Evolutionary conservation across 2,329 filamentous ascomycete genomes (phyloP), one percentile per base, ranked within the genome.

Genomic region (Aspergillus felis): DNA sequence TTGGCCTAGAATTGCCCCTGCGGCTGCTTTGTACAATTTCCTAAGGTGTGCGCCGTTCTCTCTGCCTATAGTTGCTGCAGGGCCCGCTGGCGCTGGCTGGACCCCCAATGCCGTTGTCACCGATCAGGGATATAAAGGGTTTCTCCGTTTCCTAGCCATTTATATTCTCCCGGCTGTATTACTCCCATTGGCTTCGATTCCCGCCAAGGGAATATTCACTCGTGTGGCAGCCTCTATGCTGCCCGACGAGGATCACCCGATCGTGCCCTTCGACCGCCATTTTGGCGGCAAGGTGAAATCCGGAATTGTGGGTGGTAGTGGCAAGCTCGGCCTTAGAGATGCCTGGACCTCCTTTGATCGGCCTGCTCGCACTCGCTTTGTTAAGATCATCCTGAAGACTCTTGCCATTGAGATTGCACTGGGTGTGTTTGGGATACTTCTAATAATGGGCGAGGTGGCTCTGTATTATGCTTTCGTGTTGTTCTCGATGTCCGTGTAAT

Each of bases 151-250:
- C 87, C 8, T 69, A 62, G 20, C 41, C 38, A 41, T 41, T 41
- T 6, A 17, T 4, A 8, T 20, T n/a, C 38, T 41, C 38, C 38
- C 38, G 17, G 17, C 17, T 41, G n/a, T 78, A 3, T 70, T 87
- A 53, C 78, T 83, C 57, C 74, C 88, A 46, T 75, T 91, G 56
- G 74, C 92, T 58, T 80, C 90, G 60, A 82, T 97, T 56, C 92
- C 93, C 20, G 84, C 90, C 44, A 82, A 84, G 58, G 89, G 93
- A 29, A 84, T 90, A 22, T 84, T 96, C 58, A 82, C 89, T 63
- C 91, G 93, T 61, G 87, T 96, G 41, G 91, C 96, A 72, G 92
- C 92, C 5, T 93, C 90, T 51, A 86, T 96, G 65, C 85, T 97
- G 3, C 85, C 91, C 0, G 87, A 91, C 58, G 87, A 90, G 20